These are phyloP conservation scores for Termitomyces sp. DNA, from an alignment of 768 basidiomycete genomes.

Conservation along the genomic window DNA sequence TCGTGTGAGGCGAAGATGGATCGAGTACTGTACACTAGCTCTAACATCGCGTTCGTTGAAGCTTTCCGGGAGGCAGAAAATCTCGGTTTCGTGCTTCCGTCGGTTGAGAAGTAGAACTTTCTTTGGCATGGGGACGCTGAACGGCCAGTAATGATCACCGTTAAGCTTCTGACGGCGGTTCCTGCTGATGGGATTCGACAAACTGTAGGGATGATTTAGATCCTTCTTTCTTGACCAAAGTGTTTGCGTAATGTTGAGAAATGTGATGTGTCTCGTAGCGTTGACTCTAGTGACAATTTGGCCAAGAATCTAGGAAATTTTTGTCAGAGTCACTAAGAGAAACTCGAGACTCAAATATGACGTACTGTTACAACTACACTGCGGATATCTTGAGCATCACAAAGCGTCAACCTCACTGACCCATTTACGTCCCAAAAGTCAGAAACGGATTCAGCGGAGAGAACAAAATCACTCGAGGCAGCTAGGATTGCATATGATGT, in stretches of 20 bases:
- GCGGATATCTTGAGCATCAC: constrained; percentile 38
- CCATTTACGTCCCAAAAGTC: constrained; percentile 15
- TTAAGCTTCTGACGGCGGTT: constrained; percentile 22
- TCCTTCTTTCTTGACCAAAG: constrained; percentile 32
- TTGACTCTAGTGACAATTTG: constrained; percentile 33
- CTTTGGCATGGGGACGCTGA: constrained; percentile 33
- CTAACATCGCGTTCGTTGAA: constrained; percentile 32
- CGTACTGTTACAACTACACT: constrained; percentile 44
- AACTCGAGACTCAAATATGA: not conserved
- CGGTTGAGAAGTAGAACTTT: constrained; percentile 19
- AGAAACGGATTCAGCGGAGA: constrained; percentile 29
- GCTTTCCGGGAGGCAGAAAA: constrained; percentile 29
- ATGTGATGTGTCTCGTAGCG: constrained; percentile 24
- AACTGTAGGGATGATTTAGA: constrained; percentile 14
- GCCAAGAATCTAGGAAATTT: constrained; percentile 24
- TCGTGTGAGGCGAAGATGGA: constrained; percentile 24
- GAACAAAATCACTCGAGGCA: constrained; percentile 37
- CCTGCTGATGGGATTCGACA: not conserved
- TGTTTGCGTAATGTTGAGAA: constrained; percentile 26
- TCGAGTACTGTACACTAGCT: constrained; percentile 30
- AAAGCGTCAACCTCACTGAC: constrained; percentile 26
- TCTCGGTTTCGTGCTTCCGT: constrained; percentile 13
- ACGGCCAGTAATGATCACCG: constrained; percentile 31
- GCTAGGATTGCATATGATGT: constrained; percentile 41
- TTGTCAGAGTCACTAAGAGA: not conserved